Evolutionary conservation across 2,329 filamentous ascomycete species (phyloP).

Genomic region (Beauveria bassiana): DNA sequence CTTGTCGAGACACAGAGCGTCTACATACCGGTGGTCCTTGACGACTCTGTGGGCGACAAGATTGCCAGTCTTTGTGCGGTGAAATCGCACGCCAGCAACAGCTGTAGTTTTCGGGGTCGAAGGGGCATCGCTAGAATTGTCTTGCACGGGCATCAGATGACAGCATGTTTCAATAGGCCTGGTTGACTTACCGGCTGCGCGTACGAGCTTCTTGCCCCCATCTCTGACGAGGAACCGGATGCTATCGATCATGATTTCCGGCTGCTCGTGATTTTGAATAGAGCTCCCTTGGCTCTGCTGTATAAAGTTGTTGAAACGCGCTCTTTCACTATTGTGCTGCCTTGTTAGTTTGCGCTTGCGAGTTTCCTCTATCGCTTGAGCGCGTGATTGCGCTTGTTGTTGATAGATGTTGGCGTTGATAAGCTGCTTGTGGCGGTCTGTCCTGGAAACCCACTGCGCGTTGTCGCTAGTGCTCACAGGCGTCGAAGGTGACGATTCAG

Average conservation of each 20-base stretch:
- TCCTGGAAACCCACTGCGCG: slow-evolving; percentile 58
- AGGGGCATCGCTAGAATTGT: slow-evolving; percentile 52
- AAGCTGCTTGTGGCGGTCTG: slow-evolving; percentile 70
- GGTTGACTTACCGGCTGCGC: slow-evolving; percentile 52
- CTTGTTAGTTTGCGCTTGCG: slow-evolving; percentile 47
- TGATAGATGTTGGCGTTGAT: slow-evolving; percentile 76
- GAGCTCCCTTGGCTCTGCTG: slow-evolving; percentile 20
- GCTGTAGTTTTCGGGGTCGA: slow-evolving; percentile 66
- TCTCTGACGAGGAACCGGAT: slow-evolving; percentile 66
- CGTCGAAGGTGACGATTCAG: slow-evolving; percentile 30
- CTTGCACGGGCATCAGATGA: slow-evolving; percentile 24
- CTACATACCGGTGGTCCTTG: slow-evolving; percentile 65
- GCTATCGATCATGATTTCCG: slow-evolving; percentile 63
- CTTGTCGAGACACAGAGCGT: slow-evolving; percentile 15
- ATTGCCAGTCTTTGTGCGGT: slow-evolving; percentile 82
- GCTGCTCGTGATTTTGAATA: slow-evolving; percentile 28
- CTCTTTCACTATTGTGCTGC: slow-evolving; percentile 50
- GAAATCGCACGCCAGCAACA: slow-evolving; percentile 72
- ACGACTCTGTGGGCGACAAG: slow-evolving; percentile 71
- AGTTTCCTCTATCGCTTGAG: slow-evolving; percentile 65
- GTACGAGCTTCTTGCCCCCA: slow-evolving; percentile 76
- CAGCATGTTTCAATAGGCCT: neutral
- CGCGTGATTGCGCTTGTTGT: slow-evolving; percentile 60
- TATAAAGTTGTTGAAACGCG: slow-evolving; percentile 39
- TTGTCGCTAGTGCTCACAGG: slow-evolving; percentile 24